Conservation (phyloP, 345 rosid genomes). For the Sonneratia alba region DNA sequence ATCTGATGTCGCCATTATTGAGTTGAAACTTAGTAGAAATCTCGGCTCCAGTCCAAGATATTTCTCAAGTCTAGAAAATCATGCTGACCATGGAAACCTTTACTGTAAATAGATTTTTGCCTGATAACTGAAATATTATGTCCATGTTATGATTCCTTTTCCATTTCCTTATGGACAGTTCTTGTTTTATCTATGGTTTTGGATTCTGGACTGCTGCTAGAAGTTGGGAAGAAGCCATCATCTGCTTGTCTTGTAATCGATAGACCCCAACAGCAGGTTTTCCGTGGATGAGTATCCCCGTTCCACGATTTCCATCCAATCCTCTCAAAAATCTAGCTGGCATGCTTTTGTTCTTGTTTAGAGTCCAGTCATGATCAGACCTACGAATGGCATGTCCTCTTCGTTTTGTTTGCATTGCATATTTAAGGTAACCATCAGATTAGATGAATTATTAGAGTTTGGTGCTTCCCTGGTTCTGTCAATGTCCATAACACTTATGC, state of each 20-base stretch:
- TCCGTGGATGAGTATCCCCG: neutral
- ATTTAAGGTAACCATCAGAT: neutral
- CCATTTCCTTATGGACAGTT: neutral
- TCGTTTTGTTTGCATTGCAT: neutral
- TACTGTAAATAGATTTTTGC: neutral
- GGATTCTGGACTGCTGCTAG: neutral
- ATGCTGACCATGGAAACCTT: neutral
- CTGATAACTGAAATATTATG: no score
- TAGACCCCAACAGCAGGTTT: neutral
- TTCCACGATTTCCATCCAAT: neutral
- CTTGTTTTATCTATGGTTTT: neutral
- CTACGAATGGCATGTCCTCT: neutral
- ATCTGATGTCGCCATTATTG: no score
- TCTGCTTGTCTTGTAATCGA: neutral
- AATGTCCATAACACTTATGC: no score
- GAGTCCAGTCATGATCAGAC: constrained; percentile 6
- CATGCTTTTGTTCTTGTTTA: constrained; percentile 2
- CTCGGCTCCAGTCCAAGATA: no score
- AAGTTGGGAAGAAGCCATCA: neutral
- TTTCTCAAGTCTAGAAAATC: neutral
- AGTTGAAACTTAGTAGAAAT: no score
- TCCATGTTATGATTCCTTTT: no score
- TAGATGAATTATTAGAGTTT: neutral
- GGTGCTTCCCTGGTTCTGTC: neutral
- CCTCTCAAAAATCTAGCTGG: constrained; percentile 7